These are phyloP conservation scores for Saussurea involucrata DNA, from an alignment of 129 eudicot species.

Conservation along the genomic window DNA sequence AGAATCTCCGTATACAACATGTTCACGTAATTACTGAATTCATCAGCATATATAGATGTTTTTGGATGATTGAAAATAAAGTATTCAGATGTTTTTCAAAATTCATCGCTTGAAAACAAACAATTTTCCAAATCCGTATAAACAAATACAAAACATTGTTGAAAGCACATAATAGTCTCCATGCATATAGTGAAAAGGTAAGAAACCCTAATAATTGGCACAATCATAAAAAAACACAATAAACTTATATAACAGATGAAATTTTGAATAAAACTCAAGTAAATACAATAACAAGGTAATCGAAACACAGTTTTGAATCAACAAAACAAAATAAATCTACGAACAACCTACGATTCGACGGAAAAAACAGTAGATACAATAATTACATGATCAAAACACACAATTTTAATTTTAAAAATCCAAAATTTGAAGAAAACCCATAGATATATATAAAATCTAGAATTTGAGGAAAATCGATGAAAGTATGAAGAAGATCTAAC, in stretches of 20 bases:
- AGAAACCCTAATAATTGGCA: slow-evolving; percentile 5
- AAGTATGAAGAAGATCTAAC: slow-evolving; percentile 25
- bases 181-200: not conserved
- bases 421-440: not conserved
- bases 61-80: not conserved
- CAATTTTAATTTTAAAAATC: not conserved
- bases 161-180: not conserved
- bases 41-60: not conserved
- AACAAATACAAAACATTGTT: not conserved
- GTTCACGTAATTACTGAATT: not conserved
- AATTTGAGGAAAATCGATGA: not conserved
- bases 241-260: not conserved
- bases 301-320: not conserved
- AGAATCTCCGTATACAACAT: not conserved
- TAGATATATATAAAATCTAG: not conserved
- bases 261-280: not conserved
- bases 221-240: not conserved
- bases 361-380: not conserved
- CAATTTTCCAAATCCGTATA: not conserved
- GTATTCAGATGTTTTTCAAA: not conserved
- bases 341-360: not conserved
- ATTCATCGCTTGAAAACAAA: not conserved
- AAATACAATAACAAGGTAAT: not conserved
- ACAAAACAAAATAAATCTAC: not conserved
- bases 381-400: not conserved